A percentile compares a stretch with the other conserved stretches of the same genome.
Conservation (phyloP, 2,329 filamentous ascomycete species). For the Penicillium crustosum region DNA sequence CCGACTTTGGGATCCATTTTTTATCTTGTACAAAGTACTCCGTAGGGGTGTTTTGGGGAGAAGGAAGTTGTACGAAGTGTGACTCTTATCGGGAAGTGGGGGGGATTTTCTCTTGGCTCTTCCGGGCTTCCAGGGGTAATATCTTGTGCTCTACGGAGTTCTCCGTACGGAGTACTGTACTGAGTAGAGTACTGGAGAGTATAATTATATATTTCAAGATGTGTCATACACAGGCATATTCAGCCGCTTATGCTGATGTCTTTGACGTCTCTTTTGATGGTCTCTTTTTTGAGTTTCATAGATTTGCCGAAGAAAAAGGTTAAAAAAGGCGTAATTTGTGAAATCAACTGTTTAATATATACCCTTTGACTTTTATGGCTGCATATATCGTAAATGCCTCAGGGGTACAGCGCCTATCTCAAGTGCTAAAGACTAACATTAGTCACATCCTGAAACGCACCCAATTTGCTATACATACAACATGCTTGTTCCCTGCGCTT, state of each 20-base stretch:
- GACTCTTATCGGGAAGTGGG: background rate
- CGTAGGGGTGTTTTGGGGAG: background rate
- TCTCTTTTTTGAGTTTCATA: too few species aligned
- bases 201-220: too few species aligned
- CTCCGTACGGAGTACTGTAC: too few species aligned
- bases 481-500: background rate
- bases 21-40: background rate
- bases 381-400: background rate
- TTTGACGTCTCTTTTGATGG: too few species aligned
- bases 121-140: background rate
- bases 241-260: too few species aligned
- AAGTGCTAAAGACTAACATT: background rate
- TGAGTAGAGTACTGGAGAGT: too few species aligned
- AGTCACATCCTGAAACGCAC: background rate
- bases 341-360: too few species aligned
- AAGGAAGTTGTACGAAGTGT: background rate
- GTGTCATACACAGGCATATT: too few species aligned
- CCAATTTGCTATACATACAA: background rate
- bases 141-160: too few species aligned
- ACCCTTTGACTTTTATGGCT: too few species aligned
- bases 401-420: background rate
- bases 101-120: background rate
- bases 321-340: too few species aligned
- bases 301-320: too few species aligned
- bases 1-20: conserved; percentile 43